These are phyloP conservation scores for Sistotremastrum suecicum DNA, from an alignment of 768 basidiomycete species.

Conservation along the genomic window DNA sequence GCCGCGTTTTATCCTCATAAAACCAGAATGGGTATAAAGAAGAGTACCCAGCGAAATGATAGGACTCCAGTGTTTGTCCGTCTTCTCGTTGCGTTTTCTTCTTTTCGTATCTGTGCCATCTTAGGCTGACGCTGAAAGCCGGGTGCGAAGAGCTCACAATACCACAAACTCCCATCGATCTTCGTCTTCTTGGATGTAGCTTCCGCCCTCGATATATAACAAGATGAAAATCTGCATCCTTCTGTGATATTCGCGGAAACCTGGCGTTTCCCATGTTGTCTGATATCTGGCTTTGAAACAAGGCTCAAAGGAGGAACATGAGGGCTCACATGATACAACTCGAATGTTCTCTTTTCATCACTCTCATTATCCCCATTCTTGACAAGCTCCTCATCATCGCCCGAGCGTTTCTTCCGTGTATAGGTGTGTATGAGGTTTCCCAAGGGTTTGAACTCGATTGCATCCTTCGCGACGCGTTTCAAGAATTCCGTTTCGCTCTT, in stretches of 20 bases:
- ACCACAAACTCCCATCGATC: conserved; percentile 88
- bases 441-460: conserved; percentile 58
- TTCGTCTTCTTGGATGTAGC: conserved; percentile 89
- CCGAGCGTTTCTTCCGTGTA: conserved; percentile 44
- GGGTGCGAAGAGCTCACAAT: conserved; percentile 37
- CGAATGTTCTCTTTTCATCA: conserved; percentile 58
- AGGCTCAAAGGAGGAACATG: neutral
- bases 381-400: conserved; percentile 19
- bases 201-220: conserved; percentile 90
- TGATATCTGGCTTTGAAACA: conserved; percentile 16
- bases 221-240: conserved; percentile 90
- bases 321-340: conserved; percentile 74
- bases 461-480: conserved; percentile 60
- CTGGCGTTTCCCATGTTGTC: conserved; percentile 75
- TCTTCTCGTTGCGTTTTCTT: conserved; percentile 37
- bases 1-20: conserved; percentile 79
- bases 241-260: conserved; percentile 83
- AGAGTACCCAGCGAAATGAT: conserved; percentile 92
- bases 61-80: conserved; percentile 37
- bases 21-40: conserved; percentile 93
- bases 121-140: neutral
- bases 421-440: conserved; percentile 73
- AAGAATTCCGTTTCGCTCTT: conserved; percentile 55
- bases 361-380: conserved; percentile 25
- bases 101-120: conserved; percentile 58